Evolutionary conservation across 495 filamentous ascomycete genomes (phyloP), one percentile per base, ranked within the genome.

Genomic region (Penicillium bovifimosum): DNA sequence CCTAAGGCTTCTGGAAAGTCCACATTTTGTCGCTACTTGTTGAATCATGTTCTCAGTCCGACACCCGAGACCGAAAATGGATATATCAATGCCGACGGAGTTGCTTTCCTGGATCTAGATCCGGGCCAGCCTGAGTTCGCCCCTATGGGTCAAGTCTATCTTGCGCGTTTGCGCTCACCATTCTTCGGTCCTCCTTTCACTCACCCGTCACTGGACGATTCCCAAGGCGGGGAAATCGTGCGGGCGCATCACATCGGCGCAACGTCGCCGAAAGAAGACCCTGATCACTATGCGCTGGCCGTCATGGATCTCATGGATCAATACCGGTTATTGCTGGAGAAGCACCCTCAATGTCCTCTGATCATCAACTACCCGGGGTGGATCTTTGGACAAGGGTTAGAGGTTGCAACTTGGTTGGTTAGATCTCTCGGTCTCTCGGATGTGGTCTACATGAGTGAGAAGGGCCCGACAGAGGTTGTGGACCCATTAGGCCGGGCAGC

Each of bases 1-100:
- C 86, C 89, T 1, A 92, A 95, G 52, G 84, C 80, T 1, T 87
- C 89, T 11, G 91, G 91, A 13, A 95, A 95, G 65, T 95, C 90
- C 3, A 92, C 88, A 0, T 91, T 95, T 57, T 81, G 82, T 38
- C 86, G 84, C 42, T 71, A 89, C n/a, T 72, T 95, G 16, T 65
- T 78, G 10, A 96, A 95, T 65, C 79, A 81, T 53, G 72, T 91
- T n/a, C 70, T 92, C 20, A 85, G 82, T 17, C 70, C 64, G 27
- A 58, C 66, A 5, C 68, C 69, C 5, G 64, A 73, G 31, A 57
- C 62, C 6, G 70, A 69, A 36, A 64, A 63, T 7, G 61, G 62
- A 33, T 61, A 64, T 53, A 56, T 41, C 28, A 71, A 69, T 41
- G 63, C 66, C 26, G 66, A 75, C 40, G 70, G 66, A 5, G 79